A percentile compares a stretch with the other conserved stretches of the same genome.
These are phyloP conservation scores for Miscanthus sacchariflorus DNA, from an alignment of 202 grass and related monocot genomes.

Conservation along the genomic window DNA sequence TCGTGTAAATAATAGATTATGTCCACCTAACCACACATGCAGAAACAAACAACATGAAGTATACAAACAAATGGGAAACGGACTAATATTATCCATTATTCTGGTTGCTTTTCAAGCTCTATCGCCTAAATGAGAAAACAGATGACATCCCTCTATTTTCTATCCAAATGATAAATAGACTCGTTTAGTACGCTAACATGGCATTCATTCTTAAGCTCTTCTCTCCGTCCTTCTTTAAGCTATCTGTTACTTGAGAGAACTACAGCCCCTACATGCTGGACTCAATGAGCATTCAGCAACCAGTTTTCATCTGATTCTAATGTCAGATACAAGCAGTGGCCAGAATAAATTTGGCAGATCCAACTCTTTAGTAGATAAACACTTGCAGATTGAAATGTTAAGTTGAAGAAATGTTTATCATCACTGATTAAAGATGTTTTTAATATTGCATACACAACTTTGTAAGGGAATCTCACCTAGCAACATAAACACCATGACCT, in stretches of 20 bases:
- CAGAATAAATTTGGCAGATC: background rate
- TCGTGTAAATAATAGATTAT: background rate
- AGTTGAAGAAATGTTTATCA: background rate
- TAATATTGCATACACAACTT: conserved; percentile 19
- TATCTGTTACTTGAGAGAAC: conserved; percentile 17
- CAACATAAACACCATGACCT: conserved; percentile 99
- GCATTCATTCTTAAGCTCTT: background rate
- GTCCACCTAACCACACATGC: background rate
- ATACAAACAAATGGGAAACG: conserved; percentile 8
- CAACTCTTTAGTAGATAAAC: conserved; percentile 1
- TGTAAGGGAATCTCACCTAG: conserved; percentile 67
- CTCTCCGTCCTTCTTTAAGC: background rate
- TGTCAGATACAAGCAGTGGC: conserved; percentile 20
- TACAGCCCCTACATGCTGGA: background rate
- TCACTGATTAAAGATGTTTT: conserved; percentile 10
- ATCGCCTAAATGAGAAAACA: background rate
- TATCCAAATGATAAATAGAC: conserved; percentile 16
- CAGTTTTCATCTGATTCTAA: background rate
- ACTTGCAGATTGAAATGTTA: conserved; percentile 5
- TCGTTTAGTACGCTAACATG: conserved; percentile 13
- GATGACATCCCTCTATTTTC: background rate
- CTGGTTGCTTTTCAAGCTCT: background rate
- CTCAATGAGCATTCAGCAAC: background rate
- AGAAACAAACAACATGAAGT: background rate
- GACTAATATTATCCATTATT: background rate